Evolutionary conservation across 1,284 basidiomycete species (phyloP), one percentile per base, ranked within the genome.

Genomic region (Schizophyllum amplum): DNA sequence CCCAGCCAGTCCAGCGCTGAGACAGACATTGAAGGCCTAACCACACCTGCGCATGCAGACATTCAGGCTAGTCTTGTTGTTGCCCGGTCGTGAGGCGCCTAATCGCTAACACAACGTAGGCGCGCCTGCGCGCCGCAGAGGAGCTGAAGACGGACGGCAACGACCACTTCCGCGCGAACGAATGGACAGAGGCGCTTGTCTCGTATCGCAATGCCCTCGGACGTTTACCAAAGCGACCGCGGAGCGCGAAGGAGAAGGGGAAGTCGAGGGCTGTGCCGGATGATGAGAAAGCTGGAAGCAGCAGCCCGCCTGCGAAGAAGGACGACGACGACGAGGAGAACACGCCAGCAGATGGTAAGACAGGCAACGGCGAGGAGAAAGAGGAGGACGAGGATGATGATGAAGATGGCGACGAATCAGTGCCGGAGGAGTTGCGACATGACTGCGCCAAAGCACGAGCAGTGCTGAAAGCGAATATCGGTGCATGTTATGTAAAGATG

Each of bases 381-480:
- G 59, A 59, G n/a, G 62, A 61, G 27, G 49, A 56, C 46, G 59
- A 42, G 25, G 55, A 62, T n/a, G 63, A 62, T 33, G 57, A 63
- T 4, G 61, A 63, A 26, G 58, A 64, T 42, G 61, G 64, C 51
- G 58, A 69, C 15, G 65, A 68, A 17, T 66, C 66, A 22, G 60
- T 78, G 24, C 61, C 63, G 21, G 64, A 66, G 55, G 61, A 67
- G 50, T 76, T 83, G 50, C 60, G 68, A 33, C 73, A 82, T 59
- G 33, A 42, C 11, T 79, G 72, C 61, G 73, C 77, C 4, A 83
- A 81, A 63, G 74, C 80, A 21, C 78, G 90, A 58, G 78, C 90
- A 15, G 72, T 88, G 11, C 65, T 94, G 58, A 80, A 90, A 64
- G 84, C 87, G 42, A 94, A 94, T 64, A 84, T 93, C 42, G 91